phyloP scores from a whole-genome alignment of 2,329 filamentous ascomycete genomes.

The Arthrobotrys megalospora region DNA sequence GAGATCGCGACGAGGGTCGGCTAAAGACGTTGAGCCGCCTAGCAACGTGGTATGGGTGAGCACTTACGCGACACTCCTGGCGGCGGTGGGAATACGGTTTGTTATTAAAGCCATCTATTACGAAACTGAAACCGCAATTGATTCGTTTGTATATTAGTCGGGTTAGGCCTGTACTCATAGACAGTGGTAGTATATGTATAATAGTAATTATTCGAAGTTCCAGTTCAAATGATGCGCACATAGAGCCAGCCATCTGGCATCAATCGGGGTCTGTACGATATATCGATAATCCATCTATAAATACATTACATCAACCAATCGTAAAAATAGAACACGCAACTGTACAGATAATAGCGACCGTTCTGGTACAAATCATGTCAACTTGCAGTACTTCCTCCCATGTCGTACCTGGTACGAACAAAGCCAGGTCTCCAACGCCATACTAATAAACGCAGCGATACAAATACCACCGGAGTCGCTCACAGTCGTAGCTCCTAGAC shows the following conservation, averaged over 20 bases:
- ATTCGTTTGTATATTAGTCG: not conserved
- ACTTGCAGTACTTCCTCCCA: conserved; percentile 81
- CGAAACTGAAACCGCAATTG: not conserved
- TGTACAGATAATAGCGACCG: too few species aligned
- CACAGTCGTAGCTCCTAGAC: conserved; percentile 88
- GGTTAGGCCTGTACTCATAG: too few species aligned
- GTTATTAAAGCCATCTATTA: conserved; percentile 9
- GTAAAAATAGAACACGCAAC: not conserved
- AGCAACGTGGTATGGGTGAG: conserved; percentile 44
- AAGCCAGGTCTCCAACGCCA: conserved; percentile 83
- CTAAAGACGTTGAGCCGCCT: not conserved
- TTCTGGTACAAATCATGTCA: conserved; percentile 66
- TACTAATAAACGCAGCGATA: conserved; percentile 85
- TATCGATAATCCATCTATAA: too few species aligned
- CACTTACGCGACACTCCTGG: not conserved
- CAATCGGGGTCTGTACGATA: too few species aligned
- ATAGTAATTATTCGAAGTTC: too few species aligned
- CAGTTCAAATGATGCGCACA: too few species aligned
- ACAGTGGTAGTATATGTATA: too few species aligned
- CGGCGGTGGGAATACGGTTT: not conserved
- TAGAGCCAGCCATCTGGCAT: too few species aligned
- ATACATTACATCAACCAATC: too few species aligned
- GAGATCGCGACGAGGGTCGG: not conserved
- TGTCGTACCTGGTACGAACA: conserved; percentile 88
- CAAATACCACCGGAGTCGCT: conserved; percentile 94